phyloP scores from a whole-genome alignment of 1,139 yeast species.

The Pichia cactophila region DNA sequence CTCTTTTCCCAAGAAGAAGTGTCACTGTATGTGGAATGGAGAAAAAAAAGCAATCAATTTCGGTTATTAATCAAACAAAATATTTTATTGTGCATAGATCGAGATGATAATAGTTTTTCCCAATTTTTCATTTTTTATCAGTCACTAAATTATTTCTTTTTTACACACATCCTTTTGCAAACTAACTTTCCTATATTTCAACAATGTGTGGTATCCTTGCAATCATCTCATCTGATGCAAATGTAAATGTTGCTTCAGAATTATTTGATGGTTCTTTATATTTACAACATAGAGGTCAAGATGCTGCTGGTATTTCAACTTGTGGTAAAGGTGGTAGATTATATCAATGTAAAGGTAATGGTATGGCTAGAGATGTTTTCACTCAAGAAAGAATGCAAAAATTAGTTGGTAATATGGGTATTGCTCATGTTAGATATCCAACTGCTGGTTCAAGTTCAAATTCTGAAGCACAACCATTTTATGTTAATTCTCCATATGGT shows the following conservation, averaged over 20 bases:
- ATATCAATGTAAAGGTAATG: constrained; percentile 97
- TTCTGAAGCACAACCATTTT: constrained; percentile 97
- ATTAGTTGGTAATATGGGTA: constrained; percentile 89
- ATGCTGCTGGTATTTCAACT: constrained; percentile 98
- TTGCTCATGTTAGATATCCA: constrained; percentile 91
- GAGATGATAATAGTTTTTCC: too few species aligned
- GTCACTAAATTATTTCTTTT: not conserved
- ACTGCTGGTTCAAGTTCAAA: constrained; percentile 98
- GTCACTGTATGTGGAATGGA: too few species aligned
- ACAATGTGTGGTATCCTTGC: constrained; percentile 94
- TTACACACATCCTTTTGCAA: not conserved
- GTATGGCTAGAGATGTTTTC: constrained; percentile 97
- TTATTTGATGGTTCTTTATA: constrained; percentile 89
- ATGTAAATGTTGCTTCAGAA: constrained; percentile 74
- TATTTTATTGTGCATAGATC: too few species aligned
- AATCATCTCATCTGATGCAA: constrained; percentile 71
- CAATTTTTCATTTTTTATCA: too few species aligned
- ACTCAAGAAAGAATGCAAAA: constrained; percentile 73
- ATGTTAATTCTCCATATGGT: constrained; percentile 96
- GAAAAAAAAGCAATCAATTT: too few species aligned
- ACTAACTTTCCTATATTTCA: not conserved
- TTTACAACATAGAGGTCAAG: constrained; percentile 97
- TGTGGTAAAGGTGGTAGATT: constrained; percentile 91
- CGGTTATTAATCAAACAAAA: too few species aligned
- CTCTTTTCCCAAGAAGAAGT: too few species aligned